A percentile compares a stretch with the other conserved stretches of the same genome.
Evolutionary conservation across 2,329 filamentous ascomycete genomes (phyloP).

Genomic region (Fusarium napiforme): DNA sequence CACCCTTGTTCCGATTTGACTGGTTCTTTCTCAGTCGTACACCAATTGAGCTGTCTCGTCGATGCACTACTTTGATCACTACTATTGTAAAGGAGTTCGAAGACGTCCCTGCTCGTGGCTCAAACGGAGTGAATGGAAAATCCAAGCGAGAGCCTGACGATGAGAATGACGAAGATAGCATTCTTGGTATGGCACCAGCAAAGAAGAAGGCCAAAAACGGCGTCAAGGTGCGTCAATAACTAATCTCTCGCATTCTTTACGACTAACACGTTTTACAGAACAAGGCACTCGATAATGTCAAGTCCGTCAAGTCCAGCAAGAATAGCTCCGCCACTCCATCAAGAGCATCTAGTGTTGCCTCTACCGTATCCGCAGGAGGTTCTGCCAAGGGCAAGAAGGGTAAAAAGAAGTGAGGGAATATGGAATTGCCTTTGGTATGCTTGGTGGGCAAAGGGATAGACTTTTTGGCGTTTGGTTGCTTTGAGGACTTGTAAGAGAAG

Average conservation of each 20-base stretch:
- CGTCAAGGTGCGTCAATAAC: constrained; percentile 74
- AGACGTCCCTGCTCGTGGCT: constrained; percentile 64
- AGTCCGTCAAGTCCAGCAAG: constrained; percentile 84
- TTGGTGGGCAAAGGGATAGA: constrained; percentile 28
- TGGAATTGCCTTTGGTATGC: constrained; percentile 1
- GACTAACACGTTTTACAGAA: constrained; percentile 68
- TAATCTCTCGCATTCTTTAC: not conserved
- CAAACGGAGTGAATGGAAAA: constrained; percentile 72
- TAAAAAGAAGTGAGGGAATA: constrained; percentile 47
- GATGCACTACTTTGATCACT: constrained; percentile 93
- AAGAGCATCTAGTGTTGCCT: constrained; percentile 87
- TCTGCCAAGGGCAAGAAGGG: constrained; percentile 63
- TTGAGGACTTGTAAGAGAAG: constrained; percentile 28
- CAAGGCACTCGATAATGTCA: constrained; percentile 90
- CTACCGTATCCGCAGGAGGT: constrained; percentile 68
- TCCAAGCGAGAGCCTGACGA: constrained; percentile 81
- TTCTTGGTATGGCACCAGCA: constrained; percentile 82
- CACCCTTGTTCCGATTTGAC: constrained; percentile 94
- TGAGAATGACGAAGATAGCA: constrained; percentile 84
- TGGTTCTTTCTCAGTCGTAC: constrained; percentile 99
- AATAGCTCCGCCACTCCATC: constrained; percentile 81
- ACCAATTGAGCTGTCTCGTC: constrained; percentile 88
- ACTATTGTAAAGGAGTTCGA: constrained; percentile 97
- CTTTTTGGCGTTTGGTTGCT: constrained; percentile 45
- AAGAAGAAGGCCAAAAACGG: constrained; percentile 96